Evolutionary conservation across 805 yeast species (phyloP).

Genomic region (Ogataea parapolymorpha): DNA sequence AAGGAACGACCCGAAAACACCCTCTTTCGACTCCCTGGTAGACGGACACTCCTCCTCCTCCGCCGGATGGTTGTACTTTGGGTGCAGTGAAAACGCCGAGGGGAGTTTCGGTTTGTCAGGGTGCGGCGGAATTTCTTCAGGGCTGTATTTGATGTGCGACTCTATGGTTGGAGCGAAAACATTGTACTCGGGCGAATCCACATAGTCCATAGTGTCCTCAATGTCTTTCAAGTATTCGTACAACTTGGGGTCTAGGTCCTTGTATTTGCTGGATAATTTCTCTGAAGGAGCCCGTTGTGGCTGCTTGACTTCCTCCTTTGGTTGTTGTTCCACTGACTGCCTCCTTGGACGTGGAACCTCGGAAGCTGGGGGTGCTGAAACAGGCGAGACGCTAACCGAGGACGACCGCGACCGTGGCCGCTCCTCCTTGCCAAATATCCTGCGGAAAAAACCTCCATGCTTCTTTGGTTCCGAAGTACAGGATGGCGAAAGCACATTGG

Average conservation of each 20-base stretch:
- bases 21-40: conserved; percentile 17
- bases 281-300: conserved; percentile 5
- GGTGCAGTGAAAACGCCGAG: conserved; percentile 40
- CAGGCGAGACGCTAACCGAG: background rate
- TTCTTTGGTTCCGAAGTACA: conserved; percentile 8
- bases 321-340: background rate
- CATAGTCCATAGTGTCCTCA: conserved; percentile 9
- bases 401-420: conserved; percentile 11
- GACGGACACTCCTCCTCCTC: conserved; percentile 24
- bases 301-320: background rate
- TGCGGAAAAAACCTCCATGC: conserved; percentile 23
- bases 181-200: conserved; percentile 9
- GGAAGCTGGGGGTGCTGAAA: too few relatives aligned
- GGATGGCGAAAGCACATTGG: conserved; percentile 20
- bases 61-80: conserved; percentile 27
- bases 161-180: conserved; percentile 26
- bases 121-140: conserved; percentile 48
- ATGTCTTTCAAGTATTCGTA: conserved; percentile 42
- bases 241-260: conserved; percentile 42
- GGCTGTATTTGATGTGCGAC: conserved; percentile 33
- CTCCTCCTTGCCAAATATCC: conserved; percentile 25
- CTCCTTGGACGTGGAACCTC: background rate
- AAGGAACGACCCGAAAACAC: conserved; percentile 31
- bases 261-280: conserved; percentile 19
- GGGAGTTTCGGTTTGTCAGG: conserved; percentile 46